Evolutionary conservation across 116 monocot species (phyloP), one percentile per base, ranked within the genome.

Genomic region (Papilionanthe hybrid): DNA sequence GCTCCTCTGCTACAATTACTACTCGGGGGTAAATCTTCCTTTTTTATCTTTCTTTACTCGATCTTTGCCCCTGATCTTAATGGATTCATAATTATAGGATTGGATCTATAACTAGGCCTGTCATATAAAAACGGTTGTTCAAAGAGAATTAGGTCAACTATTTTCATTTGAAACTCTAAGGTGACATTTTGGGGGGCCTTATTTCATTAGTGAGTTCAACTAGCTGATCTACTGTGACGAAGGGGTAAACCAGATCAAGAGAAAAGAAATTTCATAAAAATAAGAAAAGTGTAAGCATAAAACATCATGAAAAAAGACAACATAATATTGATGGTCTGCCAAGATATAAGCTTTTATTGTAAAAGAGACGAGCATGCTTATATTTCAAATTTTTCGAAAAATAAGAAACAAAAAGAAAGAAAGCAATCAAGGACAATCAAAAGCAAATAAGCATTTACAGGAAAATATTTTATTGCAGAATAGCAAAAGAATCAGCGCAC

Each of bases 401-500:
- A 60, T 22, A 60, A 58, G n/a, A 58, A 60, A 22, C 20, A 60
- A 60, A 60, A 3, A 23, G 22, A 22, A 60, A 53, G 3, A 15
- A 53, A 7, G 60, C 9, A 17, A 32, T 69, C 32, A 69, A 69
- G 10, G 22, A 13, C 15, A 29, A 32, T 13, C 32, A 29, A 32
- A 69, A 69, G 30, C 3, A 30, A 68, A n/a, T 30, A 29, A 68
- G 30, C 32, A 69, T 69, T 69, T 12, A 69, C n/a, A 80, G 37
- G 41, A n/a, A 69, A 81, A 76, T 29, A 66, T 42, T 29, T 58
- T 25, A 42, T 32, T 29, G 27, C 60, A 56, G 44, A 50, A 27
- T 67, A 79, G 48, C 56, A 41, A 23, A 83, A 42, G 41, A 60
- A 83, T 42, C 17, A 74, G 20, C 79, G 63, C 89, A 97, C 96